A percentile compares a stretch with the other conserved stretches of the same genome.
phyloP scores from a whole-genome alignment of 257 asterid genomes.

The Paraleonurus japonicus region DNA sequence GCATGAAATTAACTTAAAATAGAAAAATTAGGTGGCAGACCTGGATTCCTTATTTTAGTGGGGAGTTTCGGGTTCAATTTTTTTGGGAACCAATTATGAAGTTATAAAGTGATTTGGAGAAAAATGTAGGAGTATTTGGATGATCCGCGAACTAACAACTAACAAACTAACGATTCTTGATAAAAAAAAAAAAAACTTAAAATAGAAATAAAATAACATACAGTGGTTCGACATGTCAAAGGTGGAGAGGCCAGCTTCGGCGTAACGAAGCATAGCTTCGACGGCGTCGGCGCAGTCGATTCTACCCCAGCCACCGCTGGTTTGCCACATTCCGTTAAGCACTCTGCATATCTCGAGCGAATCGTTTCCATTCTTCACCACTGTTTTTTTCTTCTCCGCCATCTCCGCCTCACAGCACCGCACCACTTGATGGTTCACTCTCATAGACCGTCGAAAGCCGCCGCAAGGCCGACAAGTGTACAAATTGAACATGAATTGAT shows the following conservation, averaged over 20 bases:
- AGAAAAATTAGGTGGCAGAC: too few species aligned
- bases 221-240: conserved; percentile 99
- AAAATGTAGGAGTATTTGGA: too few species aligned
- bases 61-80: too few species aligned
- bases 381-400: conserved; percentile 43
- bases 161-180: too few species aligned
- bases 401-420: conserved; percentile 60
- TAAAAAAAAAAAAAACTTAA: too few species aligned
- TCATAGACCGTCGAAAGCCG: conserved; percentile 23
- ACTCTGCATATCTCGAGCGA: conserved; percentile 83
- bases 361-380: conserved; percentile 66
- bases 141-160: too few species aligned
- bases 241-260: conserved; percentile 91
- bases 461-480: conserved; percentile 11
- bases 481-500: conserved; percentile 32
- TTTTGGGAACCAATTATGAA: too few species aligned
- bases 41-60: too few species aligned
- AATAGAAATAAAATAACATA: conserved; percentile 34
- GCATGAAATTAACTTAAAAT: too few species aligned
- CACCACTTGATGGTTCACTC: conserved; percentile 19
- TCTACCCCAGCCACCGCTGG: conserved; percentile 97
- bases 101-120: too few species aligned
- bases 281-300: conserved; percentile 88
- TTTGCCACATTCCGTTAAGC: conserved; percentile 96
- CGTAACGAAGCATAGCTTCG: conserved; percentile 75